Evolutionary conservation across 345 rosid genomes (phyloP), one percentile per base, ranked within the genome.

Genomic region (Syzygium aqueum): DNA sequence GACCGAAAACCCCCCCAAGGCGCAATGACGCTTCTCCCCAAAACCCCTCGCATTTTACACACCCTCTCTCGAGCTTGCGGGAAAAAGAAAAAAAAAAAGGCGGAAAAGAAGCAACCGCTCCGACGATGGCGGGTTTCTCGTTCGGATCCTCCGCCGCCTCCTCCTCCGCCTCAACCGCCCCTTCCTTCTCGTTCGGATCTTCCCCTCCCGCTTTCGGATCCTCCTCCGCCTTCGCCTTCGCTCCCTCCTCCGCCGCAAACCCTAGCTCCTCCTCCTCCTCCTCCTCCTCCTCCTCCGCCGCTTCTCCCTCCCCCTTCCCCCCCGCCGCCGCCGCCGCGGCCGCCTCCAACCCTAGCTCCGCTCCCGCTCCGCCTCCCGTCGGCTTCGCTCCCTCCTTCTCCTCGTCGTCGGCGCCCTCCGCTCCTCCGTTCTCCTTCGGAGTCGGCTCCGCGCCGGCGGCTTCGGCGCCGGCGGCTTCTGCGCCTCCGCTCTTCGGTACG

Each of bases 131-230:
- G 51, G 92, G 92, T 87, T 91, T 77, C 87, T 37, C 92, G 30
- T 89, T 91, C 51, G 94, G 91, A 37, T 95, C 95, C 85, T 90
- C 95, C 53, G 37, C 91, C 28, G 27, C 92, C 78, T 84, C 91
- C 3, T 89, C 92, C 84, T 95, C 94, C 87, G 86, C 94, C 89
- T 53, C 95, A 37, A 40, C 92, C 85, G 82, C 84, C 30, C 61
- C 92, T 1, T 52, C 85, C 52, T 86, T 91, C 51, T 85, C 92
- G 65, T 87, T 92, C 52, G 88, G 91, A 87, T 89, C 95, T 59
- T 89, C 94, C 56, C 5, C 93, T 33, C 87, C 91, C 14, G 84
- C 93, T 4, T 78, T 89, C 87, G 84, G 89, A 84, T 92, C 90
- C 85, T 88, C 96, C 61, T 84, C 89, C 53, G 84, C 80, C 37